Evolutionary conservation across 495 filamentous ascomycete genomes (phyloP), one percentile per base, ranked within the genome.

Genomic region (Penicillium tannophilum): DNA sequence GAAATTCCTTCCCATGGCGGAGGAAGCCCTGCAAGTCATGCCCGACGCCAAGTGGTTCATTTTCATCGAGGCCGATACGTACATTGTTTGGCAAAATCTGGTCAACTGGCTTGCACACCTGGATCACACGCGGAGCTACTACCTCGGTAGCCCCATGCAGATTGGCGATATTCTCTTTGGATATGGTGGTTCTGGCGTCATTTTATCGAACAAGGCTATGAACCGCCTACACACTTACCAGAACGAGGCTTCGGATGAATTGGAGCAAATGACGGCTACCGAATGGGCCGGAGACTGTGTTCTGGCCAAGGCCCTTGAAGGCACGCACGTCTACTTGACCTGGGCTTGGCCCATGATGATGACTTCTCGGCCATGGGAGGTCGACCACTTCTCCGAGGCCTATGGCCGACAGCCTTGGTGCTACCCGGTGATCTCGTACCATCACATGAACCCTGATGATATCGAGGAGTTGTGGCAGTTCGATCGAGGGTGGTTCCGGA

Each of bases 51-150:
- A 82, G 45, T 89, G 84, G 84, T 89, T 83, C 65, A 75, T 88
- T 41, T 88, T 88, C 62, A 77, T 86, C 61, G 86, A 88, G 58
- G 80, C 80, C 11, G 86, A 89, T 61, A 86, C 85, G 1, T 88
- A 87, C 58, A 63, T 86, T 19, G 72, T 86, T 14, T 88, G 84
- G 84, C 79, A 79, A 59, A 88, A 85, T 55, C 62, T 88, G 53
- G 75, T 85, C 43, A 76, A 76, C 33, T 86, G 82, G 68, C 67
- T 88, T 12, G 67, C 62, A n/a, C 77, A 71, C 31, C 71, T 88
- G 17, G 77, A 85, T 58, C 76, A 79, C 35, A 68, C 71, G 8
- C 71, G 73, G 16, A 74, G 77, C 35, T 68, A 78, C 35, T 87
- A 87, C 70, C 72, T 86, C 26, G 84, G 84, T 10, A 67, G 64